Conservation (phyloP, 306 rosid species). For the Acacia acuminata region DNA sequence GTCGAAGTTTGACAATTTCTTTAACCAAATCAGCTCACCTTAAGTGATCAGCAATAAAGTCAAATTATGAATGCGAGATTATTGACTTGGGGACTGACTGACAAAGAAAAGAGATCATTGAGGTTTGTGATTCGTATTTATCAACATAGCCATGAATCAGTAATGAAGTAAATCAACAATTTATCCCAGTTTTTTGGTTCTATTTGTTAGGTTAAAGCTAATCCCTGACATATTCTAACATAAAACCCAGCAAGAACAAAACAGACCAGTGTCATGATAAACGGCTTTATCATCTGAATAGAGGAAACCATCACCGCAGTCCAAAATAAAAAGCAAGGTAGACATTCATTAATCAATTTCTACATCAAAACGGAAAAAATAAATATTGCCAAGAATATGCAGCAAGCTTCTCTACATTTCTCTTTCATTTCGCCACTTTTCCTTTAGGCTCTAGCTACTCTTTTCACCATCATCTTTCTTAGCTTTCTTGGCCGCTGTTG, state of each 20-base stretch:
- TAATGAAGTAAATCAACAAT: conserved; percentile 5
- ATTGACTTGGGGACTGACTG: not conserved
- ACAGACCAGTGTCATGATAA: conserved; percentile 1
- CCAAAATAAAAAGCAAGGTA: conserved; percentile 34
- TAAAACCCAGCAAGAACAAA: conserved; percentile 22
- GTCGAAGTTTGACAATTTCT: not conserved
- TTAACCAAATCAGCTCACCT: conserved; percentile 13
- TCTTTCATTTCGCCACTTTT: conserved; percentile 5
- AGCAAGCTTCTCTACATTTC: conserved; percentile 16
- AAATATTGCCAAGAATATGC: conserved; percentile 28
- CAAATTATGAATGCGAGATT: not conserved
- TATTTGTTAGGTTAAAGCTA: not conserved
- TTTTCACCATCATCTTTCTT: conserved; percentile 69
- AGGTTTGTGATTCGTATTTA: not conserved
- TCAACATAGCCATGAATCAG: not conserved
- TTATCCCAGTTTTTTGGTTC: conserved; percentile 1
- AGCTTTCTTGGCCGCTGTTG: conserved; percentile 51
- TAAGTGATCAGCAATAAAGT: not conserved
- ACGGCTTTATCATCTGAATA: conserved; percentile 7
- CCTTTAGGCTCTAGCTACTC: conserved; percentile 43
- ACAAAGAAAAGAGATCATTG: conserved; percentile 3
- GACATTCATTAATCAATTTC: conserved; percentile 19
- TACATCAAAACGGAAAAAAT: conserved; percentile 21
- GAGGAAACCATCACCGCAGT: conserved; percentile 21
- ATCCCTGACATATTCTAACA: not conserved